Evolutionary conservation across 352 stramenopile species (phyloP).

Genomic region (Phytopythium montanum): DNA sequence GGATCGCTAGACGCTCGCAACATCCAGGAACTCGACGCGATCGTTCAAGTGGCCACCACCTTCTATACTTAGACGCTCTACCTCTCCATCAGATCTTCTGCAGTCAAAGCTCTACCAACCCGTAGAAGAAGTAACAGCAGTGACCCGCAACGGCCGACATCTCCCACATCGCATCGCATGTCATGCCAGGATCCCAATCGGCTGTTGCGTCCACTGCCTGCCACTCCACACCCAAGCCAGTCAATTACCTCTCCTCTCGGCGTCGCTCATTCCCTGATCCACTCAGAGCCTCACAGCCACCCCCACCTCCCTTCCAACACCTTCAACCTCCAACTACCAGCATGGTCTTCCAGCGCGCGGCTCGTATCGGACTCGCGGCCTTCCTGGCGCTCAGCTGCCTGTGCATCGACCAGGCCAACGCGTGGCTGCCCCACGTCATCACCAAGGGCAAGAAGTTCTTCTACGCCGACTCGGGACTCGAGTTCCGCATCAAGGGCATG

Average conservation of each 20-base stretch:
- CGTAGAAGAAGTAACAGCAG: background rate
- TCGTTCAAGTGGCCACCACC: background rate
- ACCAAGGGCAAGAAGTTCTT: constrained; percentile 85
- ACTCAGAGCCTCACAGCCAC: background rate
- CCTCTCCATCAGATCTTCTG: background rate
- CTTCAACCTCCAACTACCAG: background rate
- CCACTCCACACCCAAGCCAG: background rate
- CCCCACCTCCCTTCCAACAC: background rate
- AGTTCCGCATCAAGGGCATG: constrained; percentile 74
- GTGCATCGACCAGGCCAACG: constrained; percentile 11
- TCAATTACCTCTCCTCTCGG: background rate
- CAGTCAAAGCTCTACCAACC: too few relatives aligned
- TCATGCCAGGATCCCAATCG: background rate
- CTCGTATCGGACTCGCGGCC: background rate
- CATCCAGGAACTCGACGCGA: background rate
- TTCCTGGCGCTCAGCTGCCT: background rate
- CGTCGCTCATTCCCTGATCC: background rate
- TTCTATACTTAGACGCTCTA: background rate
- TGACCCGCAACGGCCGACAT: background rate
- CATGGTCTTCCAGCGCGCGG: background rate
- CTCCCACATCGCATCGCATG: background rate
- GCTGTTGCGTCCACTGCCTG: background rate
- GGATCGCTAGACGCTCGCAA: background rate
- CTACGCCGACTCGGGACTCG: constrained; percentile 49
- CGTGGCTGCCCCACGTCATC: constrained; percentile 46